Evolutionary conservation across 2,329 filamentous ascomycete species (phyloP), one percentile per base, ranked within the genome.

Genomic region (Gyromitra esculenta): DNA sequence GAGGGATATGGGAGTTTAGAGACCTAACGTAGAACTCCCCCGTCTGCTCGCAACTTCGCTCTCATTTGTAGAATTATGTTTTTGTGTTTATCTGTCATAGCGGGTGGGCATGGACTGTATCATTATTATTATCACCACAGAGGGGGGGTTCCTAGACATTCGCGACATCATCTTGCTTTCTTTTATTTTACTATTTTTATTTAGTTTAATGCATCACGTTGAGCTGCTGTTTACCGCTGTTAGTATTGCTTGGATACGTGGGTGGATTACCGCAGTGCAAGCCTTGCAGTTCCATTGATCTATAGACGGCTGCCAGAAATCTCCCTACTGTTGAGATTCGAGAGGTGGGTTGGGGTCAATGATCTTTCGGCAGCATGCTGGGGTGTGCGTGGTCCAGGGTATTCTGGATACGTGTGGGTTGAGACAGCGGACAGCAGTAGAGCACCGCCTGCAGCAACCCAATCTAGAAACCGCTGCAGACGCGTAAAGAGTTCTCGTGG

Each of bases 1-100:
- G 60, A 64, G 6, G 70, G 62, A 1, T 73, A 73, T 60, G 70
- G 41, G 18, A 73, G 70, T 31, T 57, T 64, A 21, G 39, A 35
- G 37, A 6, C 5, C n/a, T 56, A 15, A 13, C 31, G 37, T 31
- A 39, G 31, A 13, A 6, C 48, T 60, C 25, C 37, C 37, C 41
- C 8, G 15, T 18, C 18, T 15, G 8, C 18, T 50, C 13, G 5
- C n/a, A 1, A n/a, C 6, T 48, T 48, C 18, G 15, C 8, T 15
- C 54, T 57, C 6, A 54, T 48, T 52, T 21, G 37, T 15, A 37
- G 48, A 43, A 62, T 39, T 43, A 15, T 41, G 41, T 35, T 21
- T 11, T n/a, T 63, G 2, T 35, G 21, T 73, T 73, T 50, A 5
- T 41, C 21, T 45, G 15, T 45, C 43, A 45, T 45, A 13, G 43